Evolutionary conservation across 2,329 filamentous ascomycete species (phyloP), one percentile per base, ranked within the genome.

Genomic region (Arthrobotrys conoides): DNA sequence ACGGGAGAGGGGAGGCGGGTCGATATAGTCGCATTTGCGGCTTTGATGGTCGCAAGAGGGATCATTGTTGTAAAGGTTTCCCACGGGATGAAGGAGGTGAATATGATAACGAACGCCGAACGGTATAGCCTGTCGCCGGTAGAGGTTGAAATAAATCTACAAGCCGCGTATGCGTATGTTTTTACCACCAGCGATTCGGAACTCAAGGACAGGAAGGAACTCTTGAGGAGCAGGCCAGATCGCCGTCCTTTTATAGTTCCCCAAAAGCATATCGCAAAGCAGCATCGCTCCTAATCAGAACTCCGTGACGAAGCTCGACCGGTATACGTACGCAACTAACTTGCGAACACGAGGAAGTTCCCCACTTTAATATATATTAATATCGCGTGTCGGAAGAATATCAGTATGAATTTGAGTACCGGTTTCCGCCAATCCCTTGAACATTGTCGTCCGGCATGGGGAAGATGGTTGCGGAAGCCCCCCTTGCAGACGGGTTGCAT

Each of bases 1-100:
- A 71, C 24, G 5, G 73, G 73, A 14, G 86, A 87, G 8, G 87
- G 85, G 5, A 87, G 83, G 12, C 84, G 83, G 1, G 83, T 65
- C 4, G 84, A 84, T 1, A 87, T 83, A 2, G 81, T 69, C 18
- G 81, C 78, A 9, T 86, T 86, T 3, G 85, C 86, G 14, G 82
- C 73, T 9, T 82, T 71, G 38, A 85, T 81, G 16, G 80, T 76
- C 16, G 80, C 33, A 27, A 84, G 80, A 49, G 83, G 70, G 24
- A 86, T 85, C 85, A 86, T 85, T 77, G 5, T 46, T 46, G 14
- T 16, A 12, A 5, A 46, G 9, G 5, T 4, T 12, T 46, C 44
- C 9, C n/a, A 20, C 16, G n/a, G 9, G n/a, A 18, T 4, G 27
- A 30, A 6, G 27, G 6, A 18, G 10, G 16, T 16, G 16, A 16